Evolutionary conservation across 768 basidiomycete species (phyloP).

Genomic region (Boletellus emodensis): DNA sequence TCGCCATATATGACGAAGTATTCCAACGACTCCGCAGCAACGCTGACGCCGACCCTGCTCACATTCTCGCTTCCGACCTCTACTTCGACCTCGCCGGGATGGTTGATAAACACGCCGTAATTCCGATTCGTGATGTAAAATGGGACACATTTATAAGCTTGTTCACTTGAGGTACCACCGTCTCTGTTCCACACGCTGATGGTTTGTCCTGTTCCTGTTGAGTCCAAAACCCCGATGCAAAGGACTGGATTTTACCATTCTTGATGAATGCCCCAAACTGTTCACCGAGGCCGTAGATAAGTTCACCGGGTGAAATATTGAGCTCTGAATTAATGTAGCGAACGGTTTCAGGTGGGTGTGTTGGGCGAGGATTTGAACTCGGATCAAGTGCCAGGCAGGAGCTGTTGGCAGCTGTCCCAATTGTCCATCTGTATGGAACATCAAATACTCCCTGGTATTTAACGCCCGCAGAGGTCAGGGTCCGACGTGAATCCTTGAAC

Average conservation of each 20-base stretch:
- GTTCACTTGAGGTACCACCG: constrained; percentile 68
- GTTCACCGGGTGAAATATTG: constrained; percentile 63
- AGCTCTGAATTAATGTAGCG: constrained; percentile 56
- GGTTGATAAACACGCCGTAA: constrained; percentile 75
- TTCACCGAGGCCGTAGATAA: constrained; percentile 72
- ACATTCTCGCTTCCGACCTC: constrained; percentile 69
- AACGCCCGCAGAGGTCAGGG: constrained; percentile 37
- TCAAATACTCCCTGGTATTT: constrained; percentile 56
- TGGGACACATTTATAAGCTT: constrained; percentile 64
- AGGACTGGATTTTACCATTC: constrained; percentile 50
- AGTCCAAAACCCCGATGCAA: constrained; percentile 15
- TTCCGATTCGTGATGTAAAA: constrained; percentile 68
- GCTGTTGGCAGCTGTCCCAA: constrained; percentile 46
- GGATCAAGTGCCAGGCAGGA: constrained; percentile 55
- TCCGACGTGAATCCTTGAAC: constrained; percentile 44
- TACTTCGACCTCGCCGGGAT: constrained; percentile 72
- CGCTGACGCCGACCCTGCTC: constrained; percentile 58
- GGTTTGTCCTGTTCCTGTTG: constrained; percentile 41
- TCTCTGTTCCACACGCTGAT: constrained; percentile 72
- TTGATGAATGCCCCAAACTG: constrained; percentile 73
- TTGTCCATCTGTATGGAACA: constrained; percentile 53
- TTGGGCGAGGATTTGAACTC: constrained; percentile 54
- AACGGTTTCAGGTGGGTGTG: constrained; percentile 38
- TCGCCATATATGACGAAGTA: constrained; percentile 71
- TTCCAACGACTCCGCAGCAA: constrained; percentile 60